These are phyloP conservation scores for Trebouxia gelatinosa DNA, from an alignment of 163 green algal species.

Conservation along the genomic window DNA sequence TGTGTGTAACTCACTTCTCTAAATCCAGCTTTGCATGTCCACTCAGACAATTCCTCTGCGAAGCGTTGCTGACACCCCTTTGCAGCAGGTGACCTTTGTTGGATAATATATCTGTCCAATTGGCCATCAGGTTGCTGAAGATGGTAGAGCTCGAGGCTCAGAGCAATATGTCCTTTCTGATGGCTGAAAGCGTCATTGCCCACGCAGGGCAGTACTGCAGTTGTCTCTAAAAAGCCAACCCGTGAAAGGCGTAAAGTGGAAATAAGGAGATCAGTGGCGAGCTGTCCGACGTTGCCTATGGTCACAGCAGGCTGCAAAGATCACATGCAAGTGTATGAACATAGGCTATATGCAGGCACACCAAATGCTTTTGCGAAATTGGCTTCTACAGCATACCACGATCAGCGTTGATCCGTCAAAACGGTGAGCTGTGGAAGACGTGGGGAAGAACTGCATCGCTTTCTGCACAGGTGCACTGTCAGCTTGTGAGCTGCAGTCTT, in stretches of 20 bases:
- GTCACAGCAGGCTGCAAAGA: slow-evolving; percentile 58
- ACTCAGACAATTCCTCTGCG: slow-evolving; percentile 51
- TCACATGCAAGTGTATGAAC: too few species aligned
- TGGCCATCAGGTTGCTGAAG: slow-evolving; percentile 30
- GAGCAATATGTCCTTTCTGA: background rate
- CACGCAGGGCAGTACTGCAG: background rate
- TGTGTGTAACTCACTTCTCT: background rate
- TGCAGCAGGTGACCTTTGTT: slow-evolving; percentile 68
- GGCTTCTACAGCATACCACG: too few species aligned
- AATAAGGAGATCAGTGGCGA: slow-evolving; percentile 72
- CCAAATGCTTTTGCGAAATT: too few species aligned
- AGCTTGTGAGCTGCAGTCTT: too few species aligned
- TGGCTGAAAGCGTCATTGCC: slow-evolving; percentile 6
- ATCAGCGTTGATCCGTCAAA: too few species aligned
- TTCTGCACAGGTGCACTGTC: too few species aligned
- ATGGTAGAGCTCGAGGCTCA: background rate
- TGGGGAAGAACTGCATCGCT: too few species aligned
- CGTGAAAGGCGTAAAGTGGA: slow-evolving; percentile 40
- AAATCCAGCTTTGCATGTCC: slow-evolving; percentile 31
- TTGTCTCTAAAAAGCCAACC: slow-evolving; percentile 40
- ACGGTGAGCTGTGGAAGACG: too few species aligned
- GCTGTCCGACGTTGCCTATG: slow-evolving; percentile 78
- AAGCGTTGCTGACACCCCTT: slow-evolving; percentile 58
- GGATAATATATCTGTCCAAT: slow-evolving; percentile 53
- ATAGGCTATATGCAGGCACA: too few species aligned